phyloP scores from a whole-genome alignment of 2,329 filamentous ascomycete species.

The Niveomyces coronatus region DNA sequence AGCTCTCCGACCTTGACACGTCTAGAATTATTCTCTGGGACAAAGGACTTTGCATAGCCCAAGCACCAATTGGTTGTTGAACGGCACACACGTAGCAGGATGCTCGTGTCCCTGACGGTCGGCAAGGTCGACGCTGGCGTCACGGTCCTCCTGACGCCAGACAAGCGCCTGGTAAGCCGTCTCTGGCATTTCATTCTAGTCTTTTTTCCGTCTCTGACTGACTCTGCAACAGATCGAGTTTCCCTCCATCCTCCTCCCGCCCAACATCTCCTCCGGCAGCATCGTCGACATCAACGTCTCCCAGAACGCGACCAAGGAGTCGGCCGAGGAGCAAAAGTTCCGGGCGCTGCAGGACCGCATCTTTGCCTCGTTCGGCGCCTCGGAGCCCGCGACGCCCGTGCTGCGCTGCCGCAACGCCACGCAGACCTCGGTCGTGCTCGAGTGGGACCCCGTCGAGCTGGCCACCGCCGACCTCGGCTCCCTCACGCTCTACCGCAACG shows the following conservation, averaged over 20 bases:
- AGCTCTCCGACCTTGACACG: background rate
- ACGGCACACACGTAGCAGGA: conserved; percentile 25
- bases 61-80: background rate
- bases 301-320: conserved; percentile 74
- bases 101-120: conserved; percentile 96
- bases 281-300: conserved; percentile 96
- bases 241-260: conserved; percentile 89
- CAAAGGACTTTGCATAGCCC: no score
- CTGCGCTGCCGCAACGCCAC: conserved; percentile 94
- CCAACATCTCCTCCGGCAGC: conserved; percentile 88
- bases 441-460: conserved; percentile 92
- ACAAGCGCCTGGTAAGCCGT: conserved; percentile 77
- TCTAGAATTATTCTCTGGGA: background rate
- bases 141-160: conserved; percentile 89
- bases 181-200: background rate
- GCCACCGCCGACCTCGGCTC: conserved; percentile 87
- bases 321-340: conserved; percentile 65
- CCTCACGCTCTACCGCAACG: conserved; percentile 87
- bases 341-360: conserved; percentile 80
- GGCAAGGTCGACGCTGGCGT: conserved; percentile 99
- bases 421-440: conserved; percentile 94
- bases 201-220: background rate
- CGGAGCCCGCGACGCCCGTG: conserved; percentile 63
- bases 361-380: conserved; percentile 72
- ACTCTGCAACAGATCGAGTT: conserved; percentile 72